phyloP scores from a whole-genome alignment of 2,329 filamentous ascomycete species.

The Malbranchea cinnamomea region DNA sequence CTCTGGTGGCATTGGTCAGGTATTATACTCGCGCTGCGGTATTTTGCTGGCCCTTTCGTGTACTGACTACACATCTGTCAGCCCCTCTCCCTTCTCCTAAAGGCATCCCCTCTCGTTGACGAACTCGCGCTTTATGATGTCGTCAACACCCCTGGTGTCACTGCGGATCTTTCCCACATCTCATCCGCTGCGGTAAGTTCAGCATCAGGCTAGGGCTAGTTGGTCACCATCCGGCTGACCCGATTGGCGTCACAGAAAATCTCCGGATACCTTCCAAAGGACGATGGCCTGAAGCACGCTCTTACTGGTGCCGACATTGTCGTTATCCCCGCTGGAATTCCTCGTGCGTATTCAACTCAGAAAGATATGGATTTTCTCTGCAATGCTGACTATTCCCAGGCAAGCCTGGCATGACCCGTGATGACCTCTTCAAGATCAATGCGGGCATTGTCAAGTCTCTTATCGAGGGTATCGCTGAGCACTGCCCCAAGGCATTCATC shows the following conservation, averaged over 20 bases:
- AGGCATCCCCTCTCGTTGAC: slow-evolving; percentile 73
- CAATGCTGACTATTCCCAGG: slow-evolving; percentile 36
- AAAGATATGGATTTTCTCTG: too few relatives aligned
- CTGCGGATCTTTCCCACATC: slow-evolving; percentile 93
- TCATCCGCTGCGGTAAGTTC: slow-evolving; percentile 66
- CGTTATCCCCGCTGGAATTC: slow-evolving; percentile 94
- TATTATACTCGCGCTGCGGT: slow-evolving; percentile 30
- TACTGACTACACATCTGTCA: too few relatives aligned
- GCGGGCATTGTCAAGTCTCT: slow-evolving; percentile 93
- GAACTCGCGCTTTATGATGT: slow-evolving; percentile 98
- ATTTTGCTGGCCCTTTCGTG: too few relatives aligned
- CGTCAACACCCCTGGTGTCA: slow-evolving; percentile 93
- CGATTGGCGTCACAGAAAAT: too few relatives aligned
- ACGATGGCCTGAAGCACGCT: slow-evolving; percentile 69
- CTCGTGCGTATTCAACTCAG: slow-evolving; percentile 49
- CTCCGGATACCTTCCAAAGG: slow-evolving; percentile 74
- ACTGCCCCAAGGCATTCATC: slow-evolving; percentile 82
- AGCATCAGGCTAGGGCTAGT: slow-evolving; percentile 4
- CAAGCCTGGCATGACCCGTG: slow-evolving; percentile 98
- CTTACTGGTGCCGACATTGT: slow-evolving; percentile 91
- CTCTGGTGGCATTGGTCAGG: slow-evolving; percentile 96
- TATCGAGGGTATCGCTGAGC: slow-evolving; percentile 73
- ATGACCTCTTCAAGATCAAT: slow-evolving; percentile 99
- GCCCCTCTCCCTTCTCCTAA: slow-evolving; percentile 93
- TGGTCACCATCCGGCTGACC: slow-evolving; percentile 15